These are phyloP conservation scores for Murraya koenigii DNA, from an alignment of 345 rosid species.

Conservation along the genomic window DNA sequence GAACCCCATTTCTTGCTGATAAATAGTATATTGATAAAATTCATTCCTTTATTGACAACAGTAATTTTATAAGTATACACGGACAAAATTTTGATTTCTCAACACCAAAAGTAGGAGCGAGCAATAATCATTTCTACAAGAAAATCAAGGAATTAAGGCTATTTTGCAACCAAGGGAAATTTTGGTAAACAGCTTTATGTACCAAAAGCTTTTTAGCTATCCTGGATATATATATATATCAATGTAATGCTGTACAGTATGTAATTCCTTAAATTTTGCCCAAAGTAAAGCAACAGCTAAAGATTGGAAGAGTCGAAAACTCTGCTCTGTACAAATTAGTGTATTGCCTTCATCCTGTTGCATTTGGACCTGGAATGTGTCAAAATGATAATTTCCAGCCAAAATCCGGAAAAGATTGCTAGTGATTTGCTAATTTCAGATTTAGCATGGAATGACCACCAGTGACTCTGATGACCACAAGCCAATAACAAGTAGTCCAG, in stretches of 20 bases:
- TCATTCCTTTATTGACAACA: neutral
- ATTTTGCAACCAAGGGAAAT: neutral
- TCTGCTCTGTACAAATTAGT: slow-evolving; percentile 29
- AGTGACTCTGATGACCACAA: neutral
- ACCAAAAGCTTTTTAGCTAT: slow-evolving; percentile 11
- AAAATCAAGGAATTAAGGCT: neutral
- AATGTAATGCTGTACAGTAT: slow-evolving; percentile 30
- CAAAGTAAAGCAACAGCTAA: slow-evolving; percentile 16
- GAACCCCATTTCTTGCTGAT: neutral
- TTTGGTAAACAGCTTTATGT: slow-evolving; percentile 5
- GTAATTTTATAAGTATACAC: slow-evolving; percentile 8
- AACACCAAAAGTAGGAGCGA: neutral
- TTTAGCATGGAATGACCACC: neutral
- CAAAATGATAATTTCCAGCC: slow-evolving; percentile 12
- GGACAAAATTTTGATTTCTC: slow-evolving; percentile 2
- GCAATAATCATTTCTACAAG: slow-evolving; percentile 11
- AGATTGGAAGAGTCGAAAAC: slow-evolving; percentile 16
- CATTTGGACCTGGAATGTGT: neutral
- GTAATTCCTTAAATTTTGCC: slow-evolving; percentile 9
- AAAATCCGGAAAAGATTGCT: neutral
- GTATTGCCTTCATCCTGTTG: slow-evolving; percentile 16
- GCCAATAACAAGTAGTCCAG: neutral
- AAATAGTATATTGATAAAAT: neutral
- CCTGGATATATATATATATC: slow-evolving; percentile 4
- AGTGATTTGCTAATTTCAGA: neutral